Conservation (phyloP, 768 basidiomycete genomes). For the Pulveroboletus ravenelii region DNA sequence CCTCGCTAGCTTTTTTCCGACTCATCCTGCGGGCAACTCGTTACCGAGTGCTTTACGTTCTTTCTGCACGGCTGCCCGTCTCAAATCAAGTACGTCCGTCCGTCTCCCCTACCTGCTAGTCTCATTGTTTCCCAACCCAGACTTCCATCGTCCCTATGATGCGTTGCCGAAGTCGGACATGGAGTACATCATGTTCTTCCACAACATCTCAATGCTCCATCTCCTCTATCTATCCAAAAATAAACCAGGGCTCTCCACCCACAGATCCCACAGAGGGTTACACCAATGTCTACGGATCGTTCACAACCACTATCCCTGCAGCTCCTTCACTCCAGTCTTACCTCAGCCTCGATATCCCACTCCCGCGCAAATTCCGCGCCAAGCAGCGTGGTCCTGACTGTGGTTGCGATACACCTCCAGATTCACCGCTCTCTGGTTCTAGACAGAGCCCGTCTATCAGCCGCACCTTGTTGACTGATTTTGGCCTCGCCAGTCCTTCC, state of each 20-base stretch:
- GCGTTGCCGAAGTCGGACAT: slow-evolving; percentile 6
- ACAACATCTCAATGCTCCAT: slow-evolving; percentile 24
- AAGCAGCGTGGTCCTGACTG: slow-evolving; percentile 4
- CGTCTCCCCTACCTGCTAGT: too few relatives aligned
- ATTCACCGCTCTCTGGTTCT: slow-evolving; percentile 25
- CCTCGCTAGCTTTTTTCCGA: too few relatives aligned
- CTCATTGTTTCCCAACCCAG: background rate
- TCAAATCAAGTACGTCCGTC: slow-evolving; percentile 1
- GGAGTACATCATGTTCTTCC: slow-evolving; percentile 23
- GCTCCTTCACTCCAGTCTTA: slow-evolving; percentile 25
- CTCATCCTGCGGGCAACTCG: background rate
- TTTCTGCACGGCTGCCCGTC: too few relatives aligned
- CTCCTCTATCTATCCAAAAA: slow-evolving; percentile 19
- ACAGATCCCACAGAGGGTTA: slow-evolving; percentile 23
- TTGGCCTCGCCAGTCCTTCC: slow-evolving; percentile 9
- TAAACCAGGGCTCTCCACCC: slow-evolving; percentile 18
- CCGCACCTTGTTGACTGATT: slow-evolving; percentile 34
- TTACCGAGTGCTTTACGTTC: too few relatives aligned
- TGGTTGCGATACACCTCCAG: slow-evolving; percentile 26
- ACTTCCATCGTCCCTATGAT: background rate
- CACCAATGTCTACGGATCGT: slow-evolving; percentile 34
- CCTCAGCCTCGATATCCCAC: slow-evolving; percentile 17
- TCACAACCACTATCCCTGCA: slow-evolving; percentile 37
- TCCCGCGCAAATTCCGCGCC: slow-evolving; percentile 1
- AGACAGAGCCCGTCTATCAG: slow-evolving; percentile 37